phyloP scores from a whole-genome alignment of 495 filamentous ascomycete genomes.

The Aspergillus olivimuriae region DNA sequence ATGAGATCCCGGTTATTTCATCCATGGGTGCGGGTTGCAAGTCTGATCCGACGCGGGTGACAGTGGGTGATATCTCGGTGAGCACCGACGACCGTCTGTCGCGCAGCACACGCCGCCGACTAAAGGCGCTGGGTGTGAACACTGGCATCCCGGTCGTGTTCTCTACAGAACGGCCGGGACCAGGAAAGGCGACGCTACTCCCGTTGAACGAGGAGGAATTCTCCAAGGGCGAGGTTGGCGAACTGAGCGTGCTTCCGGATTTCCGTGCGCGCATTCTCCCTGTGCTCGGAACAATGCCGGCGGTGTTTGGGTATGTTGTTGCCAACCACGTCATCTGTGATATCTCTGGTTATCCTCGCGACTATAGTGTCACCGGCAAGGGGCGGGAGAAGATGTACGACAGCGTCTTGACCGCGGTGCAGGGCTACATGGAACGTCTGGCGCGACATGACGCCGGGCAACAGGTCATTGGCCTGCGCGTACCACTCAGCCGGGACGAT shows the following conservation, averaged over 20 bases:
- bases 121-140: slow-evolving; percentile 74
- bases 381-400: slow-evolving; percentile 87
- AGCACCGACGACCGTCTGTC: slow-evolving; percentile 89
- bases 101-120: slow-evolving; percentile 67
- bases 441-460: slow-evolving; percentile 48
- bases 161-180: slow-evolving; percentile 85
- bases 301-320: slow-evolving; percentile 82
- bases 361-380: slow-evolving; percentile 71
- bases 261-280: slow-evolving; percentile 92
- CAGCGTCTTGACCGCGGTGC: slow-evolving; percentile 61
- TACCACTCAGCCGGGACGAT: slow-evolving; percentile 72
- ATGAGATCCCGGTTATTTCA: slow-evolving; percentile 73
- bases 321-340: slow-evolving; percentile 89
- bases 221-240: slow-evolving; percentile 76
- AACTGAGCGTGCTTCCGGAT: slow-evolving; percentile 81
- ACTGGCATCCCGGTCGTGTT: slow-evolving; percentile 87
- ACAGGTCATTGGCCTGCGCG: slow-evolving; percentile 63
- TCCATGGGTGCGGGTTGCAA: slow-evolving; percentile 98
- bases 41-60: slow-evolving; percentile 87
- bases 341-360: slow-evolving; percentile 79
- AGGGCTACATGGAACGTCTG: slow-evolving; percentile 69
- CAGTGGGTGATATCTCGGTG: slow-evolving; percentile 84
- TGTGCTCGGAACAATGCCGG: slow-evolving; percentile 94
- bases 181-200: slow-evolving; percentile 83
- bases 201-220: slow-evolving; percentile 87